A percentile compares a stretch with the other conserved stretches of the same genome.
These are phyloP conservation scores for Amaranthus cruentus DNA, from an alignment of 148 eudicot genomes.

Conservation along the genomic window DNA sequence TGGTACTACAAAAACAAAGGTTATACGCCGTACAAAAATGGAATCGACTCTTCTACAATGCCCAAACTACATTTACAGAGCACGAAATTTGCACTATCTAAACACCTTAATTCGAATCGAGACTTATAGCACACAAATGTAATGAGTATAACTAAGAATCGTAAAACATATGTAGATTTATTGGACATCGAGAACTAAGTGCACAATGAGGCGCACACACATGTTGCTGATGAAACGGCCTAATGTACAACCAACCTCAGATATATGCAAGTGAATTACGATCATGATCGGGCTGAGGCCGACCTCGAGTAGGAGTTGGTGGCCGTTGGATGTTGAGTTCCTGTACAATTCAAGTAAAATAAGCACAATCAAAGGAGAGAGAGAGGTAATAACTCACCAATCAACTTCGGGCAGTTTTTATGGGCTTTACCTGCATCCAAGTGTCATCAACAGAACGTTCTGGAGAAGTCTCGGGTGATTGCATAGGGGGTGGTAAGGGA, in stretches of 20 bases:
- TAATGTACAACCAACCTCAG: constrained; percentile 26
- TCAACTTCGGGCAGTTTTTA: background rate
- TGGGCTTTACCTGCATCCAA: constrained; percentile 78
- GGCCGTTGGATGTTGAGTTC: constrained; percentile 96
- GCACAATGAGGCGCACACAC: constrained; percentile 4
- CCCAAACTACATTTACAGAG: constrained; percentile 28
- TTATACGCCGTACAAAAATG: constrained; percentile 19
- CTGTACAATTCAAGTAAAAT: constrained; percentile 25
- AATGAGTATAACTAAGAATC: background rate
- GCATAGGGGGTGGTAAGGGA: constrained; percentile 84
- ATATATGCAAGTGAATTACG: constrained; percentile 85
- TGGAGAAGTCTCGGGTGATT: constrained; percentile 87
- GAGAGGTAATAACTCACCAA: background rate
- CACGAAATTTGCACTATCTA: constrained; percentile 22
- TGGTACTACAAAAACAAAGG: constrained; percentile 14
- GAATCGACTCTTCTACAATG: constrained; percentile 18
- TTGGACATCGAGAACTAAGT: background rate
- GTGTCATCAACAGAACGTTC: constrained; percentile 65
- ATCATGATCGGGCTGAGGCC: constrained; percentile 83
- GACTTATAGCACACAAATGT: constrained; percentile 4
- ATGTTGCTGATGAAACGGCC: background rate
- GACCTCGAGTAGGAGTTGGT: constrained; percentile 91
- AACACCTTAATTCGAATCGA: background rate
- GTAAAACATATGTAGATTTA: background rate
- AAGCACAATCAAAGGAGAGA: background rate